Evolutionary conservation across 176 grass and related monocot genomes (phyloP), one percentile per base, ranked within the genome.

Genomic region (Pontederia crassipes): DNA sequence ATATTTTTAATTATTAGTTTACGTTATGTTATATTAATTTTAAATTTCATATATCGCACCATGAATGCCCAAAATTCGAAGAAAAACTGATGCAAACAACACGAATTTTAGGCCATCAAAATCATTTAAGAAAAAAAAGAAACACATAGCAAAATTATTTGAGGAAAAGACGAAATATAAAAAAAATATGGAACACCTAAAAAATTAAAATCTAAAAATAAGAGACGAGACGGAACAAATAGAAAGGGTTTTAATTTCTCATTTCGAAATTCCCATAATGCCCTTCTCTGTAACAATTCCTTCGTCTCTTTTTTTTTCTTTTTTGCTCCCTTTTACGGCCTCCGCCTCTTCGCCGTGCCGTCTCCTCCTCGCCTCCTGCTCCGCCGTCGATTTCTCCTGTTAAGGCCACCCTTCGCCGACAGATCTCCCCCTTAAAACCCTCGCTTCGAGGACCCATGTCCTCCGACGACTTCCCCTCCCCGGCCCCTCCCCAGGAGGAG

Each of bases 281-380:
- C 65, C 65, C 48, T 40, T 52, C 8, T 17, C 64, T 59, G 24
- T 20, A 32, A 32, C 15, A 16, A 17, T 20, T 48, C 20, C 0
- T 24, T 24, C 20, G 20, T 12, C 61, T 49, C 3, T 13, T 2
- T 10, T 26, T 8, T 47, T 49, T 29, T 14, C 4, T 1, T 12
- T 45, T 18, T 10, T 29, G 35, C 11, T 13, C 29, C 51, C 9
- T 55, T 20, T 49, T 54, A 56, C 56, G 51, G 66, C 52, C 53
- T 69, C 66, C 32, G 51, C 66, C 46, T 20, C 66, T 46, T 55
- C 66, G 28, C 52, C 66, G 56, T 69, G 66, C 52, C 66, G 66
- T 69, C 66, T n/a, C 66, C 32, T 71, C 55, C 56, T 59, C 9
- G 20, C 8, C 20, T 0, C 56, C 13, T 28, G 17, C 46, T 12